These are phyloP conservation scores for Sphenostylis stenocarpa DNA, from an alignment of 306 rosid genomes.

Conservation along the genomic window DNA sequence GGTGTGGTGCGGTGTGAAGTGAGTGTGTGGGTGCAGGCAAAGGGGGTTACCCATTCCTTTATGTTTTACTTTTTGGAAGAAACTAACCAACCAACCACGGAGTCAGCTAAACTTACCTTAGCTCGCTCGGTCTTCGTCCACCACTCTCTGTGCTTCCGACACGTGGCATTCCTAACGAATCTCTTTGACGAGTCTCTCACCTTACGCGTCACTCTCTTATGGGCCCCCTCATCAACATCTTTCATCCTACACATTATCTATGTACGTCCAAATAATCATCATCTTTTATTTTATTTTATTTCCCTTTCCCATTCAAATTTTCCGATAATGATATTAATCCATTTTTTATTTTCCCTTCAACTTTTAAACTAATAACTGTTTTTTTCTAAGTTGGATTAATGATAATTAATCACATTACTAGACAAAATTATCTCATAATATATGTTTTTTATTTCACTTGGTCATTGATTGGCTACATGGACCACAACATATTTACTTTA, in stretches of 20 bases:
- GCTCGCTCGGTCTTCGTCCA: slow-evolving; percentile 38
- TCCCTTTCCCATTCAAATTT: too few relatives aligned
- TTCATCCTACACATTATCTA: background rate
- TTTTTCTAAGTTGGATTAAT: too few relatives aligned
- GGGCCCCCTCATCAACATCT: background rate
- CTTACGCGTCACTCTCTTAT: slow-evolving; percentile 27
- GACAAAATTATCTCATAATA: too few relatives aligned
- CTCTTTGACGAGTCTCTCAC: slow-evolving; percentile 36
- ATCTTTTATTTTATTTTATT: too few relatives aligned
- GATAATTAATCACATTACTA: too few relatives aligned
- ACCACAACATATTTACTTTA: too few relatives aligned
- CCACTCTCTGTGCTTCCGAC: slow-evolving; percentile 27
- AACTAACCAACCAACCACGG: background rate
- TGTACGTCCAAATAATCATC: too few relatives aligned
- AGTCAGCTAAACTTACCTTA: slow-evolving; percentile 25
- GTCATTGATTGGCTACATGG: too few relatives aligned
- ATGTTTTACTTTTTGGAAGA: slow-evolving; percentile 21
- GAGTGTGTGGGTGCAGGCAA: slow-evolving; percentile 17
- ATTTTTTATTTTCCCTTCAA: too few relatives aligned
- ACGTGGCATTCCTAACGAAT: slow-evolving; percentile 47
- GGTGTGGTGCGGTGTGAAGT: background rate
- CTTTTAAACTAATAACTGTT: too few relatives aligned
- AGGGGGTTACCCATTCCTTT: slow-evolving; percentile 9
- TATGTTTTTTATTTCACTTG: too few relatives aligned
- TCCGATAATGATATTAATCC: too few relatives aligned